Evolutionary conservation across 441 rosid species (phyloP).

Genomic region (Breynia disticha): DNA sequence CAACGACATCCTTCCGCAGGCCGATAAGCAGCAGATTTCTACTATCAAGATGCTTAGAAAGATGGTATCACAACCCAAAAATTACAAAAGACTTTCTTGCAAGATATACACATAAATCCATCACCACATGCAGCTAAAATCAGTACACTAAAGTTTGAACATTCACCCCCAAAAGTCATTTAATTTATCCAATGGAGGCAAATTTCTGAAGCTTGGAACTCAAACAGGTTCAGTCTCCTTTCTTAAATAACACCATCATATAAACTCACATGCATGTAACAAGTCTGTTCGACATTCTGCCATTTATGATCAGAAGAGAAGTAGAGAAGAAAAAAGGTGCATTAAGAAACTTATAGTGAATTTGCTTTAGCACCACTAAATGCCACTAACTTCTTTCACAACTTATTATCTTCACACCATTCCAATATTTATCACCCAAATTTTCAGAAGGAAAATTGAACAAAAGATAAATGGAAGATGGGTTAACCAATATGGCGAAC

Average conservation of each 20-base stretch:
- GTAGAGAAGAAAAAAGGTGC: background rate
- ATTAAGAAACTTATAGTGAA: background rate
- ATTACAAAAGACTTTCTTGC: conserved; percentile 2
- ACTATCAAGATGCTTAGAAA: conserved; percentile 9
- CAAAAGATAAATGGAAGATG: background rate
- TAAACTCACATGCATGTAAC: background rate
- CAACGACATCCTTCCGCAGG: conserved; percentile 10
- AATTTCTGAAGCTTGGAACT: too few species aligned
- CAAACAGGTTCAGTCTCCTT: background rate
- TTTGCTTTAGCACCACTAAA: too few species aligned
- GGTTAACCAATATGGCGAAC: background rate
- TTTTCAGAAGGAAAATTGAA: background rate
- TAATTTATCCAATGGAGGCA: background rate
- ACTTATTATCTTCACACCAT: too few species aligned
- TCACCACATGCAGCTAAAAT: conserved; percentile 8
- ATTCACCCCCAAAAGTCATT: background rate
- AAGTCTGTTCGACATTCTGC: background rate
- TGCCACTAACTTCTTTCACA: too few species aligned
- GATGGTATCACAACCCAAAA: conserved; percentile 2
- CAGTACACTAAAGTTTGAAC: conserved; percentile 1
- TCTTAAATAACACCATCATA: background rate
- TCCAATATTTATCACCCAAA: too few species aligned
- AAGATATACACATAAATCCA: background rate
- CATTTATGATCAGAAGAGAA: background rate
- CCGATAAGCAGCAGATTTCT: conserved; percentile 11